phyloP scores from a whole-genome alignment of 495 filamentous ascomycete genomes.

The Glutinoglossum americanum region DNA sequence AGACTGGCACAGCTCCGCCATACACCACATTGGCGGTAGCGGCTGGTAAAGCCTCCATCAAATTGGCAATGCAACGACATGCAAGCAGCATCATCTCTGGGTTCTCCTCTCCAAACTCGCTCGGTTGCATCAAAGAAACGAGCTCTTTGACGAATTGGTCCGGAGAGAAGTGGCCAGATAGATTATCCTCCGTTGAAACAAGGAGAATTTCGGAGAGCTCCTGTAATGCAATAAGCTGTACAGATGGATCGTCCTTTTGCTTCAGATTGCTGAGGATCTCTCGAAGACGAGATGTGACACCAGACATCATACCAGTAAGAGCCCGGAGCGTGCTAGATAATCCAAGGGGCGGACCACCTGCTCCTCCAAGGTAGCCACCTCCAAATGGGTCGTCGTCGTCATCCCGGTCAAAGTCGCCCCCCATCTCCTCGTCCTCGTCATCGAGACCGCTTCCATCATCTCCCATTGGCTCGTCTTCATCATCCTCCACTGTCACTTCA shows the following conservation, averaged over 20 bases:
- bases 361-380: conserved; percentile 44
- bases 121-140: conserved; percentile 77
- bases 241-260: conserved; percentile 68
- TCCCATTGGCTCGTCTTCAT: conserved; percentile 35
- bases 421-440: conserved; percentile 28
- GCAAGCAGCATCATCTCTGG: conserved; percentile 96
- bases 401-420: conserved; percentile 30
- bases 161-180: conserved; percentile 86
- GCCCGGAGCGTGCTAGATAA: conserved; percentile 72
- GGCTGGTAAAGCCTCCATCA: conserved; percentile 91
- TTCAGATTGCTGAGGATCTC: conserved; percentile 68
- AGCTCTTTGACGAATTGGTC: conserved; percentile 93
- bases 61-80: conserved; percentile 84
- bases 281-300: conserved; percentile 55
- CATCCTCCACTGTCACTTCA: conserved; percentile 30
- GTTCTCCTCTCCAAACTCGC: conserved; percentile 71
- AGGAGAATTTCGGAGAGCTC: conserved; percentile 85
- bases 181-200: conserved; percentile 87
- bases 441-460: conserved; percentile 28
- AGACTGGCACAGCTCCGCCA: conserved; percentile 77
- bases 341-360: conserved; percentile 35
- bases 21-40: conserved; percentile 93
- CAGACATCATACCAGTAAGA: conserved; percentile 76
- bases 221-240: conserved; percentile 80
- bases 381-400: conserved; percentile 67